Conservation (phyloP, 495 filamentous ascomycete species). For the Amorphotheca resinae region DNA sequence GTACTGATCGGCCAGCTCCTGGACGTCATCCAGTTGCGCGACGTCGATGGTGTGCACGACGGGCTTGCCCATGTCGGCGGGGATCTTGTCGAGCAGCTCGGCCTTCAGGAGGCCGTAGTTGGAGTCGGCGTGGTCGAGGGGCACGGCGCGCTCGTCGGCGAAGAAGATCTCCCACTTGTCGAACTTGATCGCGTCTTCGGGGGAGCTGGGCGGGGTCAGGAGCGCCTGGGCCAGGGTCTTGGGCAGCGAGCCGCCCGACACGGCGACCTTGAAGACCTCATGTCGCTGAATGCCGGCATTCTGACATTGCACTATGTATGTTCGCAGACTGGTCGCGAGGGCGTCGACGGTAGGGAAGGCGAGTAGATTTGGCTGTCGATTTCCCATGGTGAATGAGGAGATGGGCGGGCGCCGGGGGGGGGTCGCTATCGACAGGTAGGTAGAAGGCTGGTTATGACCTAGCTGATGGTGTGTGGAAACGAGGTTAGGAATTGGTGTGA, state of each 20-base stretch:
- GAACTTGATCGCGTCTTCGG: constrained; percentile 58
- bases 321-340: constrained; percentile 61
- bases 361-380: constrained; percentile 68
- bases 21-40: constrained; percentile 60
- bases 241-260: constrained; percentile 91
- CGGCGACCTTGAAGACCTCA: constrained; percentile 72
- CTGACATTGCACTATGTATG: constrained; percentile 70
- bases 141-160: constrained; percentile 90
- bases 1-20: constrained; percentile 89
- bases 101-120: constrained; percentile 83
- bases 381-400: constrained; percentile 39
- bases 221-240: constrained; percentile 70
- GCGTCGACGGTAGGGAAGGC: constrained; percentile 54
- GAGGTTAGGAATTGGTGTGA: not conserved
- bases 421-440: too few relatives aligned
- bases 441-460: not conserved
- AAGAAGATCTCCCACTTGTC: constrained; percentile 96
- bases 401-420: not conserved
- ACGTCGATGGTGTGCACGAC: constrained; percentile 67
- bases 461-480: constrained; percentile 3
- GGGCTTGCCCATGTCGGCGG: constrained; percentile 48
- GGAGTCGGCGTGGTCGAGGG: constrained; percentile 82
- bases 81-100: constrained; percentile 80
- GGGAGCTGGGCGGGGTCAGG: constrained; percentile 44
- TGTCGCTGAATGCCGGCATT: constrained; percentile 68